These are phyloP conservation scores for Leishmania mexicana DNA, from an alignment of 208 protist genomes.

Conservation along the genomic window DNA sequence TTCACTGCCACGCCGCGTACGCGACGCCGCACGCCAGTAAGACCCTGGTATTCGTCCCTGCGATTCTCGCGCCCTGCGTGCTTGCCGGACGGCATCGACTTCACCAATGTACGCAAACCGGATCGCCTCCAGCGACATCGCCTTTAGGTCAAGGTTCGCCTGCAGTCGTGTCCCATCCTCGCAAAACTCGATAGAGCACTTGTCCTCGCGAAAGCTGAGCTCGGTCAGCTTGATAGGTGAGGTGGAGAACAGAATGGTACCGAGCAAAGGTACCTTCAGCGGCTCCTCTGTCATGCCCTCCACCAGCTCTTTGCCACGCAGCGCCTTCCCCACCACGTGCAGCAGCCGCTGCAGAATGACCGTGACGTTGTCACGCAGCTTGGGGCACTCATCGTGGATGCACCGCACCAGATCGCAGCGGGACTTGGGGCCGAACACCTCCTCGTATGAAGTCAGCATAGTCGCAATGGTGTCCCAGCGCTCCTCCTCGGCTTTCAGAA, in stretches of 20 bases:
- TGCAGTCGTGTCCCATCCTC: slow-evolving; percentile 43
- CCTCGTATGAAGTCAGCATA: slow-evolving; percentile 40
- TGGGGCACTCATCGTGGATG: slow-evolving; percentile 40
- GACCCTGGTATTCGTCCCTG: slow-evolving; percentile 1
- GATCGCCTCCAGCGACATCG: slow-evolving; percentile 45
- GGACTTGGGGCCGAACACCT: slow-evolving; percentile 46
- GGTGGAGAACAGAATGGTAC: slow-evolving; percentile 52
- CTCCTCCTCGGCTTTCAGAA: slow-evolving; percentile 42
- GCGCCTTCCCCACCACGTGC: slow-evolving; percentile 32
- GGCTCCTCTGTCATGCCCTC: slow-evolving; percentile 35
- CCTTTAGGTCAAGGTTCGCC: slow-evolving; percentile 40
- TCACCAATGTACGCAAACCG: slow-evolving; percentile 65
- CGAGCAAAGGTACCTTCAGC: slow-evolving; percentile 48
- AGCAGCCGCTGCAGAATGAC: slow-evolving; percentile 45
- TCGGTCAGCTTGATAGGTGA: slow-evolving; percentile 36
- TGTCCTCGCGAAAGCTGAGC: slow-evolving; percentile 42
- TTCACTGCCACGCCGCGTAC: slow-evolving; percentile 1
- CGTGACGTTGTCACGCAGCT: slow-evolving; percentile 28
- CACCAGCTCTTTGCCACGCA: slow-evolving; percentile 30
- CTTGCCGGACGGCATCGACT: slow-evolving; percentile 36
- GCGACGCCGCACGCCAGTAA: slow-evolving; percentile 6
- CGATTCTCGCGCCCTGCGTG: slow-evolving; percentile 10
- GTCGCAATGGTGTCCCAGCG: slow-evolving; percentile 37
- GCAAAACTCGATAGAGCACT: slow-evolving; percentile 36
- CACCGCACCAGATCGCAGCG: slow-evolving; percentile 51